phyloP scores from a whole-genome alignment of 495 filamentous ascomycete genomes.

The Neurospora pannonica region DNA sequence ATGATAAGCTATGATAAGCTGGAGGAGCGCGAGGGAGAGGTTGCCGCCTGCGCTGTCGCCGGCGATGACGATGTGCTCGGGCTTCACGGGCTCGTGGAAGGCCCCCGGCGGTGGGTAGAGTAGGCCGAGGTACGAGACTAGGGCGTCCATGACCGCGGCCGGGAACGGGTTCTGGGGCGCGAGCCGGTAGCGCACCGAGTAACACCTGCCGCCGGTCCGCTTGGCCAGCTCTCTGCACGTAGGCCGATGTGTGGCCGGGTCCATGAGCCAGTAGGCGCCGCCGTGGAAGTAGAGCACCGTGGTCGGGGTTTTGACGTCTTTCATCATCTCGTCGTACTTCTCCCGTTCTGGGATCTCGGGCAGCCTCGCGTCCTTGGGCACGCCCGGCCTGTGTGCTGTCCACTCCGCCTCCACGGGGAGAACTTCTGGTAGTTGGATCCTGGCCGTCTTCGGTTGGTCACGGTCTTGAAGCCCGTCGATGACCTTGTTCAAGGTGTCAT shows the following conservation, averaged over 20 bases:
- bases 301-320: constrained; percentile 53
- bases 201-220: constrained; percentile 47
- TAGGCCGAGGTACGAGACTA: constrained; percentile 73
- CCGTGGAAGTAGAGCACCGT: constrained; percentile 85
- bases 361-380: constrained; percentile 41
- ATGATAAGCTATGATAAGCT: constrained; percentile 66
- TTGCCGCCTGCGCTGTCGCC: constrained; percentile 90
- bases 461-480: constrained; percentile 52
- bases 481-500: constrained; percentile 51
- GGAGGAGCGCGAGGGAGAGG: constrained; percentile 60
- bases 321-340: constrained; percentile 65
- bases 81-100: constrained; percentile 57
- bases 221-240: constrained; percentile 40
- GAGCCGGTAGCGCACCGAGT: constrained; percentile 80
- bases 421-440: constrained; percentile 35
- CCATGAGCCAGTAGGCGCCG: constrained; percentile 75
- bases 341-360: constrained; percentile 55
- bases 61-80: constrained; percentile 64
- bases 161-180: constrained; percentile 81
- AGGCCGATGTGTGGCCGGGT: constrained; percentile 56
- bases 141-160: constrained; percentile 70
- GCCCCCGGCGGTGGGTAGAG: constrained; percentile 69
- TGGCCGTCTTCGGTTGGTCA: constrained; percentile 18
- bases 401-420: constrained; percentile 71
- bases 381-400: constrained; percentile 62